Evolutionary conservation across 2,329 filamentous ascomycete species (phyloP), one percentile per base, ranked within the genome.

Genomic region (Nemania abortiva): DNA sequence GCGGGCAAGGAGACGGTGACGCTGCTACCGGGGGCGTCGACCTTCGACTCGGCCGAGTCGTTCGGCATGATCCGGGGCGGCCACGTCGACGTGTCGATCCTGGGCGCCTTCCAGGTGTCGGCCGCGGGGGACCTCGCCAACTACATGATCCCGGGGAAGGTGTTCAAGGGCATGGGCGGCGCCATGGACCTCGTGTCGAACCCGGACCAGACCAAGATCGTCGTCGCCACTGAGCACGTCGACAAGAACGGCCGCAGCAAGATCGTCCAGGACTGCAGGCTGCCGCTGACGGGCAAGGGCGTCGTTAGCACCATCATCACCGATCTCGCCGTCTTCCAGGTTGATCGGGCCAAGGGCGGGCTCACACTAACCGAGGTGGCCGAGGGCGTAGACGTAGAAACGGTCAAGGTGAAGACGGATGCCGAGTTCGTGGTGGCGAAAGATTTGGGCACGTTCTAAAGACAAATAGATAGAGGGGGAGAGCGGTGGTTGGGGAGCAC

Each of bases 1-100:
- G 93, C 93, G 0, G 93, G 93, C 66, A 97, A 97, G 78, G 93
- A 97, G 79, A 97, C 93, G 0, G 92, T 95, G 0, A 96, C 93
- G 0, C 85, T 96, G 0, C 82, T 93, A 0, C 90, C 91, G 0
- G 93, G 93, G 1, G 93, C 92, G 0, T 87, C 91, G 0, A 91
- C 89, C 10, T 97, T 96, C 74, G 92, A 94, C 78, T 92, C 89
- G 53, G 87, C 91, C 70, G 93, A 96, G 80, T 94, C 91, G 0
- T 97, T 97, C 76, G 90, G 88, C 74, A 96, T 96, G 93, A 97
- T 97, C 74, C 89, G 93, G 11, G 92, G 92, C 60, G 93, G 93
- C 0, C 92, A 94, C 75, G 90, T 97, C 50, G 91, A 97, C 76
- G 90, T 97, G 5, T 94, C 92, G 0, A 94, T 97, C 76, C 87